Evolutionary conservation across 192 early-diverging fungal genomes (phyloP).

Genomic region (Paraglomus brasilianum): DNA sequence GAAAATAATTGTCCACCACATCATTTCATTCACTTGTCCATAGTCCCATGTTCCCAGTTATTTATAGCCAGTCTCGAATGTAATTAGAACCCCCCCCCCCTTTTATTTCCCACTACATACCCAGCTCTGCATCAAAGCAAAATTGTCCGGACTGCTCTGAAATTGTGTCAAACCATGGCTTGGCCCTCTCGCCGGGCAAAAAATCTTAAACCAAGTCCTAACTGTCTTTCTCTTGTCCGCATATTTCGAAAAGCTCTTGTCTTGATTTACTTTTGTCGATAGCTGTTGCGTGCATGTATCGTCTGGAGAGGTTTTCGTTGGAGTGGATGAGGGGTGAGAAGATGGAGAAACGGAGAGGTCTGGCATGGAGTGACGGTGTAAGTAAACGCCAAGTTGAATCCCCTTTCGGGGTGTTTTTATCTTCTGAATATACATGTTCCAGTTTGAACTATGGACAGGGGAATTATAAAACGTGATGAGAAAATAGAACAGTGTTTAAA

Average conservation of each 20-base stretch:
- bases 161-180: conserved; percentile 51
- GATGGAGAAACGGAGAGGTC: conserved; percentile 7
- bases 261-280: conserved; percentile 9
- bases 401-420: conserved; percentile 42
- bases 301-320: not conserved
- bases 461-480: not conserved
- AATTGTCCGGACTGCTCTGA: conserved; percentile 57
- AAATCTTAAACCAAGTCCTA: conserved; percentile 59
- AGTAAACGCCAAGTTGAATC: conserved; percentile 49
- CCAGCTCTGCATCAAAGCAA: conserved; percentile 54
- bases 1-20: too few relatives aligned
- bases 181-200: conserved; percentile 45
- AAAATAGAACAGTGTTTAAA: not conserved
- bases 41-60: too few relatives aligned
- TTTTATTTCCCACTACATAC: conserved; percentile 33
- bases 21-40: too few relatives aligned
- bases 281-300: not conserved
- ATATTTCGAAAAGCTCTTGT: conserved; percentile 43
- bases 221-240: conserved; percentile 47
- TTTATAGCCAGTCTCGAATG: too few relatives aligned
- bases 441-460: conserved; percentile 44
- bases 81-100: too few relatives aligned
- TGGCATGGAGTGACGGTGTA: conserved; percentile 48
- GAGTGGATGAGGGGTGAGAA: conserved; percentile 17
- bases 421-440: conserved; percentile 61